Conservation (phyloP, 1,284 basidiomycete species). For the Xerocomus alliaceus region DNA sequence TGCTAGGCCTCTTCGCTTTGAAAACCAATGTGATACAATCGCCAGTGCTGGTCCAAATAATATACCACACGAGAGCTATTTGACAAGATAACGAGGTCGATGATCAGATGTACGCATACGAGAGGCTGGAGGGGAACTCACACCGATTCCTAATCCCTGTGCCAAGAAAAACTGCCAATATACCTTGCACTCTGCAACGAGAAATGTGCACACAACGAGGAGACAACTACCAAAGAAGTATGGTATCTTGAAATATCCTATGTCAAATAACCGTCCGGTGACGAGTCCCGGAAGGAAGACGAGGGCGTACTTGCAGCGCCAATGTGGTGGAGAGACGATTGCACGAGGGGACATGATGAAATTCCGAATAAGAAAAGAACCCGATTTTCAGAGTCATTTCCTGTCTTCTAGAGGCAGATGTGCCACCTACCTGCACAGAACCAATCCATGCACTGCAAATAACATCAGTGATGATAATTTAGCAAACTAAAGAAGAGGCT, state of each 20-base stretch:
- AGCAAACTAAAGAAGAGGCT: background rate
- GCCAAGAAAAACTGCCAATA: constrained; percentile 63
- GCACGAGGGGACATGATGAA: background rate
- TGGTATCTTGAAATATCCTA: constrained; percentile 41
- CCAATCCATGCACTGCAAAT: constrained; percentile 47
- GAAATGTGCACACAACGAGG: constrained; percentile 53
- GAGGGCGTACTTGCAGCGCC: constrained; percentile 43
- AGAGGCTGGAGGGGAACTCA: constrained; percentile 21
- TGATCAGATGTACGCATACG: background rate
- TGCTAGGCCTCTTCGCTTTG: constrained; percentile 46
- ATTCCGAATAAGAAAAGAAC: background rate
- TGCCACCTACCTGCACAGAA: constrained; percentile 39
- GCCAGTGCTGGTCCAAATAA: constrained; percentile 54
- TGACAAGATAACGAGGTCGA: background rate
- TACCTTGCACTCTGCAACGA: constrained; percentile 55
- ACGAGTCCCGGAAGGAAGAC: constrained; percentile 47
- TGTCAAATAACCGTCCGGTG: constrained; percentile 36
- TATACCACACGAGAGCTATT: constrained; percentile 35
- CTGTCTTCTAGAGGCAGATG: background rate
- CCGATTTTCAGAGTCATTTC: background rate
- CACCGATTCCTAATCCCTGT: constrained; percentile 55
- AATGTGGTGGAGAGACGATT: background rate
- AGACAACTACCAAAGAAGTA: constrained; percentile 47
- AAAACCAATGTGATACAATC: constrained; percentile 57
- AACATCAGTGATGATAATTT: background rate